phyloP scores from a whole-genome alignment of 2,329 filamentous ascomycete species.

The Chaetomium strumarium region DNA sequence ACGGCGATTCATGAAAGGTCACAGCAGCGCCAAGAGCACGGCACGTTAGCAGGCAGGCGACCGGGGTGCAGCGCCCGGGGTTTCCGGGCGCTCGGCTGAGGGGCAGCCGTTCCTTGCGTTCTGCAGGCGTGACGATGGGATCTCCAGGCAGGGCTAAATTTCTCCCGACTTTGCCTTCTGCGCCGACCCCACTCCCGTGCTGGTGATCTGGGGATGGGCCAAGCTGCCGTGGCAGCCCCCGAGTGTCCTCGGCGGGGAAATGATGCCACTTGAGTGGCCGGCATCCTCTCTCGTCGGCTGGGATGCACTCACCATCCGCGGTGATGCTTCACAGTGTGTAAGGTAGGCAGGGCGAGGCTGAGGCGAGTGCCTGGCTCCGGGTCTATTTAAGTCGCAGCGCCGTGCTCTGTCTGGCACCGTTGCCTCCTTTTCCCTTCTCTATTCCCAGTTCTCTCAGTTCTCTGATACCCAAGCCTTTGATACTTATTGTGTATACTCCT shows the following conservation, averaged over 20 bases:
- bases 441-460: not conserved
- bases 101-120: not conserved
- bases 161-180: constrained; percentile 23
- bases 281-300: constrained; percentile 22
- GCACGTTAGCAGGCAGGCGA: not conserved
- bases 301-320: constrained; percentile 14
- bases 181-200: constrained; percentile 24
- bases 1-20: constrained; percentile 5
- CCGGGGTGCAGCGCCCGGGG: not conserved
- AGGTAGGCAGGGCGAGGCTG: constrained; percentile 2
- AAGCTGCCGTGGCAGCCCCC: constrained; percentile 25
- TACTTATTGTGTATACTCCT: not conserved
- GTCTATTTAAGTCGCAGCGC: constrained; percentile 17
- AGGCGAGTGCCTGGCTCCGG: not conserved
- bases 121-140: not conserved
- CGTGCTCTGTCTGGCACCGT: constrained; percentile 1
- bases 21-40: not conserved
- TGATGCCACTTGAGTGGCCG: constrained; percentile 19
- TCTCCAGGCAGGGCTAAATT: constrained; percentile 26
- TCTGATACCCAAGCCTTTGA: not conserved
- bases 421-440: not conserved
- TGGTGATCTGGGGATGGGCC: constrained; percentile 18
- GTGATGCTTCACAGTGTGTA: not conserved
- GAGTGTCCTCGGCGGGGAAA: constrained; percentile 25
- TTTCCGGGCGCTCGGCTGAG: not conserved